Evolutionary conservation across 2,329 filamentous ascomycete species (phyloP).

Genomic region (Ascochyta lentis): DNA sequence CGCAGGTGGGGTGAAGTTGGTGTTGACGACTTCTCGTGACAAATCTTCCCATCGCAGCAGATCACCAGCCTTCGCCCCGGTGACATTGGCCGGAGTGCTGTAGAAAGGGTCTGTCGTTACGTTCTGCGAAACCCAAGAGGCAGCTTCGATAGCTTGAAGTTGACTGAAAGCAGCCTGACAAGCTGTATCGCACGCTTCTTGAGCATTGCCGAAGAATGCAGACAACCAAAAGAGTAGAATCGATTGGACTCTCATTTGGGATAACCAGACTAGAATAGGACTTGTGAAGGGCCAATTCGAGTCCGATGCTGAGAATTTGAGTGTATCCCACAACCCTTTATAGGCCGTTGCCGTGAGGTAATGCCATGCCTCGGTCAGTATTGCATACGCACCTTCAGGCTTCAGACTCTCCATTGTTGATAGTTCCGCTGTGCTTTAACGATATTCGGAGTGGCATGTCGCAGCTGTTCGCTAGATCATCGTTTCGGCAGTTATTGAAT

Average conservation of each 20-base stretch:
- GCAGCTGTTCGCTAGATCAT: background rate
- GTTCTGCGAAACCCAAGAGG: slow-evolving; percentile 10
- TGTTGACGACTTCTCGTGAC: slow-evolving; percentile 20
- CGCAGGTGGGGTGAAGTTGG: slow-evolving; percentile 22
- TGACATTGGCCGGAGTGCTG: slow-evolving; percentile 23
- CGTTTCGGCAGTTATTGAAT: background rate
- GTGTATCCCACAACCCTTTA: background rate
- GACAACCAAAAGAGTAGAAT: background rate
- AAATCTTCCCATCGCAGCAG: slow-evolving; percentile 28
- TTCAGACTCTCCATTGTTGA: background rate
- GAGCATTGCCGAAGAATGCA: background rate
- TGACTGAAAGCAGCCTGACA: background rate
- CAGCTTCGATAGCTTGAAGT: background rate
- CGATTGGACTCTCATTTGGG: background rate
- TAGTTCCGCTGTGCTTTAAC: background rate
- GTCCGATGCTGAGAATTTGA: background rate
- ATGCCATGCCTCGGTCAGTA: background rate
- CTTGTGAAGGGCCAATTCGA: background rate
- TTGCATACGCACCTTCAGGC: background rate
- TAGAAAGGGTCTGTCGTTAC: slow-evolving; percentile 24
- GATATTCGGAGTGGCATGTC: background rate
- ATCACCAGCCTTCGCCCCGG: slow-evolving; percentile 23
- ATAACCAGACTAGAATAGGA: background rate
- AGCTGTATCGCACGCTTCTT: background rate
- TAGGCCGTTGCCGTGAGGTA: background rate